Evolutionary conservation across 495 filamentous ascomycete species (phyloP).

Genomic region (Aspergillus sclerotioniger): DNA sequence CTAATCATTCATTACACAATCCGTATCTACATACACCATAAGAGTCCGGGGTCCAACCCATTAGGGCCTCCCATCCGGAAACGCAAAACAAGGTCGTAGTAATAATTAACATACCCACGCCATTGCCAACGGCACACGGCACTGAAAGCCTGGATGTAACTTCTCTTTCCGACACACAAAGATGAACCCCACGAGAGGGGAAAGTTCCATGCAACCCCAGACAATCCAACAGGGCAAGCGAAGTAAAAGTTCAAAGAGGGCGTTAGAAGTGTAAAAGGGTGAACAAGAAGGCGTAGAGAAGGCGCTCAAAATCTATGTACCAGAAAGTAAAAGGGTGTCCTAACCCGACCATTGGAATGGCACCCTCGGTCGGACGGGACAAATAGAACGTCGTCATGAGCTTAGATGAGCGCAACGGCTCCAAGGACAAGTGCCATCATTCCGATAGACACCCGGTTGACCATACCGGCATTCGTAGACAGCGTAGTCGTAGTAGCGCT

Average conservation of each 20-base stretch:
- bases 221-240: not conserved
- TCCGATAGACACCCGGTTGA: conserved; percentile 38
- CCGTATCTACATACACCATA: not conserved
- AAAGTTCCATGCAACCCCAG: not conserved
- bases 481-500: conserved; percentile 58
- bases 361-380: not conserved
- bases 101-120: not conserved
- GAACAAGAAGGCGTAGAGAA: conserved; percentile 6
- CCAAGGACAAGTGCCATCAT: conserved; percentile 39
- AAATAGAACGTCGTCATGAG: not conserved
- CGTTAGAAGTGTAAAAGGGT: conserved; percentile 5
- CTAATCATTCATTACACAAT: conserved; percentile 13
- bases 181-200: not conserved
- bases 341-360: not conserved
- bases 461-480: conserved; percentile 36
- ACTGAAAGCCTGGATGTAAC: not conserved
- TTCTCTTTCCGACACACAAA: not conserved
- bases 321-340: conserved; percentile 4
- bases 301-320: conserved; percentile 12
- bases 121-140: not conserved
- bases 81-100: not conserved
- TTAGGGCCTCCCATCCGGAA: not conserved
- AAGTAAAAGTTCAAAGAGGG: not conserved
- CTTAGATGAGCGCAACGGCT: conserved; percentile 35
- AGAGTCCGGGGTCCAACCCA: not conserved